Conservation (phyloP, 768 basidiomycete species). For the Strobilomyces confusus region DNA sequence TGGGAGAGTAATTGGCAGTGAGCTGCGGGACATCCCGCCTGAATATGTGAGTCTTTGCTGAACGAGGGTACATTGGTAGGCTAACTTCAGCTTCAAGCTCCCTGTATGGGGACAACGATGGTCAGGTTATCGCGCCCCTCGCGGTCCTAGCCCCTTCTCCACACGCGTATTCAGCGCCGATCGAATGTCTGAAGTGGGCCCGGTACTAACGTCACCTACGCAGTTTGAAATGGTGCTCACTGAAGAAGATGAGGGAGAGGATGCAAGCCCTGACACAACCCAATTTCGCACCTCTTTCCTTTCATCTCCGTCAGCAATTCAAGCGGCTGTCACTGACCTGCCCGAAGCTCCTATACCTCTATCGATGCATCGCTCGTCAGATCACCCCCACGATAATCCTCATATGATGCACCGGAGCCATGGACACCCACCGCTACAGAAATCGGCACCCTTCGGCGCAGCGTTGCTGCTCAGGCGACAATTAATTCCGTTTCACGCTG, state of each 20-base stretch:
- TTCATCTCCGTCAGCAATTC: constrained; percentile 10
- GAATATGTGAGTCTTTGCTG: constrained; percentile 22
- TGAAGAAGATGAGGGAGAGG: constrained; percentile 21
- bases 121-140: constrained; percentile 20
- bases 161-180: constrained; percentile 17
- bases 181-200: constrained; percentile 21
- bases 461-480: neutral
- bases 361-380: neutral
- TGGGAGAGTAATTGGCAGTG: constrained; percentile 29
- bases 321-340: neutral
- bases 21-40: constrained; percentile 29
- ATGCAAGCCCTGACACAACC: constrained; percentile 12
- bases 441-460: neutral
- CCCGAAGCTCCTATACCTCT: neutral
- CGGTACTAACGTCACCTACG: constrained; percentile 18
- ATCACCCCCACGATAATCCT: neutral
- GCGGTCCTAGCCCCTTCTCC: constrained; percentile 26
- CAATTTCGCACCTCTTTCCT: constrained; percentile 5
- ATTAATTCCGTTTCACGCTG: neutral
- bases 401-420: neutral
- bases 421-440: neutral
- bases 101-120: constrained; percentile 33
- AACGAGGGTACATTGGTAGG: neutral
- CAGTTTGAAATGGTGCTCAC: constrained; percentile 16
- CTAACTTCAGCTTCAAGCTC: constrained; percentile 21